Evolutionary conservation across 1,139 yeast genomes (phyloP).

Genomic region (Pichia sp.): DNA sequence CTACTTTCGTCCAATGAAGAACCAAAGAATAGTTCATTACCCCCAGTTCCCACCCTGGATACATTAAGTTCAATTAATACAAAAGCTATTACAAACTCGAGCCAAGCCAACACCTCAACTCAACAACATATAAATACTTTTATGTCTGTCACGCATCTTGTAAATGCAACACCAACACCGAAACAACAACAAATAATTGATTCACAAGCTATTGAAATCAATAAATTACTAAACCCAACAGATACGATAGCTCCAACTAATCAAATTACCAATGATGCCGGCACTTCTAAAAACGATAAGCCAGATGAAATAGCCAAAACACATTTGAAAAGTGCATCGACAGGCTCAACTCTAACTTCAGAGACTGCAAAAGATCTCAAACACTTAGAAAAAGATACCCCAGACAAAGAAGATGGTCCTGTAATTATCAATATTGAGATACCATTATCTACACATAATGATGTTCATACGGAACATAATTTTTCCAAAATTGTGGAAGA

Average conservation of each 20-base stretch:
- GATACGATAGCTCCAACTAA: neutral
- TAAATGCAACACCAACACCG: slow-evolving; percentile 1
- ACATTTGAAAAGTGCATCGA: neutral
- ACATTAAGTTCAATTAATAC: neutral
- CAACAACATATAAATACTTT: neutral
- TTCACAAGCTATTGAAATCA: neutral
- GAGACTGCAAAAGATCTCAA: neutral
- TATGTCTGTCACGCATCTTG: slow-evolving; percentile 8
- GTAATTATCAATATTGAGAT: slow-evolving; percentile 15
- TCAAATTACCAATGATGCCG: neutral
- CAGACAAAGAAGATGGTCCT: slow-evolving; percentile 1
- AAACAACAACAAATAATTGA: neutral
- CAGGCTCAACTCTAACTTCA: neutral
- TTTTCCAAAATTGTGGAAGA: slow-evolving; percentile 77
- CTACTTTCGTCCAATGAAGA: neutral
- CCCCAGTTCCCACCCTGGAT: neutral
- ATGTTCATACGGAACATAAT: slow-evolving; percentile 34
- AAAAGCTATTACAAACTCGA: neutral
- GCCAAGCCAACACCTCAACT: neutral
- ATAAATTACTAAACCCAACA: neutral
- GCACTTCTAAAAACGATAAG: neutral
- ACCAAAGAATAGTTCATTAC: neutral
- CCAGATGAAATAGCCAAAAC: neutral
- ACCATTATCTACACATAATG: slow-evolving; percentile 19
- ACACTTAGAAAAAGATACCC: neutral